Evolutionary conservation across 2,329 filamentous ascomycete genomes (phyloP).

Genomic region (Fusarium sp.): DNA sequence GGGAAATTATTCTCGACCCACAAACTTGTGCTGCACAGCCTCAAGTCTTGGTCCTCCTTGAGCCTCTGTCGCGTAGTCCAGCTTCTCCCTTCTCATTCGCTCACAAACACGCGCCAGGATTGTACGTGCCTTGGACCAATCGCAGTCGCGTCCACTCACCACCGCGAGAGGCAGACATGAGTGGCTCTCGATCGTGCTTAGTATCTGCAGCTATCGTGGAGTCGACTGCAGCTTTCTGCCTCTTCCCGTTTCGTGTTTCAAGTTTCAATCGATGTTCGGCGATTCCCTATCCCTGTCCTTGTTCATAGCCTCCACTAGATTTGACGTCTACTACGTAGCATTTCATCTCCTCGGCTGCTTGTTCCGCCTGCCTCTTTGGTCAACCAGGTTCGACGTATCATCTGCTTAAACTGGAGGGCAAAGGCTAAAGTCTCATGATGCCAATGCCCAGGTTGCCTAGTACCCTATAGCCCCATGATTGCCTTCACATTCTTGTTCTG

Average conservation of each 20-base stretch:
- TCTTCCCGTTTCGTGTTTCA: slow-evolving; percentile 40
- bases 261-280: slow-evolving; percentile 26
- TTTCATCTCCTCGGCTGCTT: slow-evolving; percentile 11
- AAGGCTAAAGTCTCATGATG: not conserved
- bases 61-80: slow-evolving; percentile 13
- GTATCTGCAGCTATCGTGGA: slow-evolving; percentile 26
- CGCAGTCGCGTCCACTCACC: slow-evolving; percentile 22
- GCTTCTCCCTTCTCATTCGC: slow-evolving; percentile 36
- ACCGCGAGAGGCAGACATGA: slow-evolving; percentile 18
- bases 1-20: slow-evolving; percentile 42
- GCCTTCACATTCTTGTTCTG: not conserved
- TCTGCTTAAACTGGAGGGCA: not conserved
- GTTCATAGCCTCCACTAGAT: slow-evolving; percentile 2
- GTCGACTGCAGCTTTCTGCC: not conserved
- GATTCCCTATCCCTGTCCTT: slow-evolving; percentile 30
- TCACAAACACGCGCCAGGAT: slow-evolving; percentile 38
- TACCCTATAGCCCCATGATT: slow-evolving; percentile 6
- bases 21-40: slow-evolving; percentile 29
- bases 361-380: slow-evolving; percentile 24
- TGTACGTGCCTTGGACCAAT: slow-evolving; percentile 34
- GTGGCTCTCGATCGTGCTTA: slow-evolving; percentile 28
- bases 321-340: slow-evolving; percentile 21
- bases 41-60: slow-evolving; percentile 4
- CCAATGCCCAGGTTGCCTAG: not conserved
- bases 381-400: slow-evolving; percentile 14